These are phyloP conservation scores for Shiraia bambusicola DNA, from an alignment of 2,329 filamentous ascomycete genomes.

Conservation along the genomic window DNA sequence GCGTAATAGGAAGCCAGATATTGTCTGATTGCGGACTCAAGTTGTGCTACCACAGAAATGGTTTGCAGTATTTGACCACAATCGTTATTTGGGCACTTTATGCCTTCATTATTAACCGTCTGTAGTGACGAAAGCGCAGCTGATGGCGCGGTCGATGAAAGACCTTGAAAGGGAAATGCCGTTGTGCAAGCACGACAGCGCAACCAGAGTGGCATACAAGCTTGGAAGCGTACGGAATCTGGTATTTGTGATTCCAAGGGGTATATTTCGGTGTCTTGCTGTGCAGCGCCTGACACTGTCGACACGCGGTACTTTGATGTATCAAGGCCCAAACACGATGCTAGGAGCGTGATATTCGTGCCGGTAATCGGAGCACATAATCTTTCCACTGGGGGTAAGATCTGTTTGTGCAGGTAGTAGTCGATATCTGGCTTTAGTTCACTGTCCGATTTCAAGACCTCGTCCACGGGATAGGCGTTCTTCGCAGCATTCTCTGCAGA, in stretches of 20 bases:
- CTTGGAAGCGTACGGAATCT: constrained; percentile 83
- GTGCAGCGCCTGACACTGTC: constrained; percentile 54
- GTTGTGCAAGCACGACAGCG: constrained; percentile 80
- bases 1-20: constrained; percentile 87
- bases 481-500: constrained; percentile 72
- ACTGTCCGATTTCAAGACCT: constrained; percentile 76
- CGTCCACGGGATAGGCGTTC: constrained; percentile 82
- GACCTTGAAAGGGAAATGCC: constrained; percentile 72
- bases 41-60: constrained; percentile 77
- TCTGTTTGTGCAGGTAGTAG: constrained; percentile 97
- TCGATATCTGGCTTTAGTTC: constrained; percentile 87
- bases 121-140: constrained; percentile 17
- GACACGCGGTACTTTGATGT: constrained; percentile 80
- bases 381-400: constrained; percentile 95
- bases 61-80: constrained; percentile 68
- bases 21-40: constrained; percentile 79
- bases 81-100: constrained; percentile 65
- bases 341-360: constrained; percentile 85
- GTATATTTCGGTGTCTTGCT: constrained; percentile 60
- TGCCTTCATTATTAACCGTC: constrained; percentile 67
- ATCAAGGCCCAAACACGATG: constrained; percentile 91
- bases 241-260: constrained; percentile 93
- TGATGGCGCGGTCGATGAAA: constrained; percentile 46
- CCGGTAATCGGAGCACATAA: constrained; percentile 94
- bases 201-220: constrained; percentile 73